Conservation (phyloP, 192 early-diverging fungal genomes). For the Coemansia sp. region DNA sequence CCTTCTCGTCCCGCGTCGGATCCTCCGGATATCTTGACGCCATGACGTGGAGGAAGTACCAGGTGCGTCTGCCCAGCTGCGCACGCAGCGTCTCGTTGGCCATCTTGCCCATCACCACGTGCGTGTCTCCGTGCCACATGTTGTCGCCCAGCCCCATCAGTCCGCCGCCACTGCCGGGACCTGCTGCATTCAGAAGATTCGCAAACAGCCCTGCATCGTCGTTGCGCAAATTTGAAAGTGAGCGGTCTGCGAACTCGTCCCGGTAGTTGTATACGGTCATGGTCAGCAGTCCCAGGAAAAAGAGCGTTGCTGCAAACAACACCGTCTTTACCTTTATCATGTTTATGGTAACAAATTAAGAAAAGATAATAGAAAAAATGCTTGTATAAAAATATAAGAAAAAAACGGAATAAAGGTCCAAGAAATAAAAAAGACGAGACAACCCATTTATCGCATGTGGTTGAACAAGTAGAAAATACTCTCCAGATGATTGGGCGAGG, state of each 20-base stretch:
- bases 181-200: constrained; percentile 29
- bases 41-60: constrained; percentile 95
- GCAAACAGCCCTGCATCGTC: constrained; percentile 30
- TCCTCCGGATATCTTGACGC: constrained; percentile 80
- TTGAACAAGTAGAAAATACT: too few species aligned
- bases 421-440: too few species aligned
- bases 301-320: constrained; percentile 21
- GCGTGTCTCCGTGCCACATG: constrained; percentile 44
- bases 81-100: constrained; percentile 73
- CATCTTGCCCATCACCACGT: constrained; percentile 70
- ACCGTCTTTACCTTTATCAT: constrained; percentile 39
- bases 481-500: too few species aligned
- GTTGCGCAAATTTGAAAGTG: constrained; percentile 31
- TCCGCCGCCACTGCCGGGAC: constrained; percentile 4
- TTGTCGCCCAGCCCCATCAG: constrained; percentile 18
- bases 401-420: not conserved
- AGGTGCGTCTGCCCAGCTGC: constrained; percentile 84
- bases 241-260: constrained; percentile 42
- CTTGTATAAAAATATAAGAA: constrained; percentile 2
- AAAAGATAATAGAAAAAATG: constrained; percentile 6
- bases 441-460: too few species aligned
- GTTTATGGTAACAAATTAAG: not conserved
- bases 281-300: constrained; percentile 24
- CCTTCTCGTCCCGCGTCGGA: constrained; percentile 74
- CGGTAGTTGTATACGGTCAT: constrained; percentile 39